Base-by-base conservation (phyloP, 192 early-diverging fungal species). In the Blastocladiella britannica region DNA sequence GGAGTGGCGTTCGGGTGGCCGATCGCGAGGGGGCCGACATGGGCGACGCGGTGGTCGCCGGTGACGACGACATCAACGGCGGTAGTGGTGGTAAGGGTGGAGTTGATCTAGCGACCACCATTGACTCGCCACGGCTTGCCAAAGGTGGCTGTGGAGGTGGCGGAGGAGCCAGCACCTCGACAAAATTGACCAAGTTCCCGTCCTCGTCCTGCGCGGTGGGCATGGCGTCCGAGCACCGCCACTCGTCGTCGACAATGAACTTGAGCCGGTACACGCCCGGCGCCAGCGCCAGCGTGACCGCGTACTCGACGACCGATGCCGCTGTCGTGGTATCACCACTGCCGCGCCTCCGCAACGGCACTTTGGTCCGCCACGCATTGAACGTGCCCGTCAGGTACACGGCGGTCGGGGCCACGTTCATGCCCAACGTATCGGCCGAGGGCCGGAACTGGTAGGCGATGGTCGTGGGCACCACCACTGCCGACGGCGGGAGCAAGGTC, bases 231-330 rank as follows among this genome's bases (percentile, higher is more conserved):
- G 85, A 88, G 57, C 92, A 95, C 57, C 88, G 88, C 94, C 94
- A 97, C 60, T 94, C 90, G 61, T 91, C 89, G 64, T 97, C 92
- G 5, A 97, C 92, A 66, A 97, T 94, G 61, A 91, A 97, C 70
- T 97, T 97, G 55, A 95, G 79, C 62, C 84, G 83, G 68, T 97
- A 92, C 4, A 87, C 93, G 47, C 92, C 92, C 23, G 84, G 81
- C n/a, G 87, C 85, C 58, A 97, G 70, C 62, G 93, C 83, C 25
- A 97, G 68, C 30, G 60, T 65, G 54, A 60, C 58, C 25, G 30
- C 27, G 24, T 63, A 55, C 53, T 58, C 4, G 28, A 51, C 24
- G 1, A 12, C 55, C 51, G 20, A 52, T 70, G 67, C 68, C 70
- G 47, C 69, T 9, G 69, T 63, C 4, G 67, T 67, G 18, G 63